A percentile compares a stretch with the other conserved stretches of the same genome.
Conservation (phyloP, 768 basidiomycete genomes). For the Artomyces pyxidatus region DNA sequence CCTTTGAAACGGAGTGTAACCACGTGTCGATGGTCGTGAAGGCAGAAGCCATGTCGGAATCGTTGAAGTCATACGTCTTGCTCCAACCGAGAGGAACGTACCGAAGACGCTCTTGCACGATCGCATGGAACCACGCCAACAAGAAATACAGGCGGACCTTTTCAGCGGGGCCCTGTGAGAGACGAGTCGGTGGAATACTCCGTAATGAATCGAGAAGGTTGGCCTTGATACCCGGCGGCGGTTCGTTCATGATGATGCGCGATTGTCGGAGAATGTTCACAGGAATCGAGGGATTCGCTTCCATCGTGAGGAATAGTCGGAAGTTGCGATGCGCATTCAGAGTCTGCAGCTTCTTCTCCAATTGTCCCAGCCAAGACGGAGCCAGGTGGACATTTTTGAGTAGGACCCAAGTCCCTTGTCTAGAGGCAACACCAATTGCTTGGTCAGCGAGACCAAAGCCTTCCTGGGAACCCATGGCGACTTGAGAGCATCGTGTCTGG, state of each 20-base stretch:
- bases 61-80: slow-evolving; percentile 97
- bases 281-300: slow-evolving; percentile 89
- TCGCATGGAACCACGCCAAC: slow-evolving; percentile 97
- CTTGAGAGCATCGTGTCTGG: slow-evolving; percentile 71
- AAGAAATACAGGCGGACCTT: slow-evolving; percentile 92
- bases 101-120: slow-evolving; percentile 92
- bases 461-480: slow-evolving; percentile 98
- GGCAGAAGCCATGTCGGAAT: slow-evolving; percentile 93
- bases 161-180: slow-evolving; percentile 84
- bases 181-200: slow-evolving; percentile 59
- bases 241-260: slow-evolving; percentile 97
- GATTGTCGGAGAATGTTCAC: slow-evolving; percentile 96
- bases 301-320: slow-evolving; percentile 98
- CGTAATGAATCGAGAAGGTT: slow-evolving; percentile 87
- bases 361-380: slow-evolving; percentile 88
- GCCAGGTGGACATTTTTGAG: slow-evolving; percentile 97
- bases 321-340: slow-evolving; percentile 84
- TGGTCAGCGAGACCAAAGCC: slow-evolving; percentile 95
- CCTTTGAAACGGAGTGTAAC: slow-evolving; percentile 74
- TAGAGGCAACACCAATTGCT: slow-evolving; percentile 86
- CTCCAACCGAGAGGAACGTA: slow-evolving; percentile 97
- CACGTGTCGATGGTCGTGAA: slow-evolving; percentile 89
- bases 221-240: slow-evolving; percentile 93
- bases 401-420: slow-evolving; percentile 93
- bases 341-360: slow-evolving; percentile 95